phyloP scores from a whole-genome alignment of 2,329 filamentous ascomycete genomes.

The Fusarium continuum region DNA sequence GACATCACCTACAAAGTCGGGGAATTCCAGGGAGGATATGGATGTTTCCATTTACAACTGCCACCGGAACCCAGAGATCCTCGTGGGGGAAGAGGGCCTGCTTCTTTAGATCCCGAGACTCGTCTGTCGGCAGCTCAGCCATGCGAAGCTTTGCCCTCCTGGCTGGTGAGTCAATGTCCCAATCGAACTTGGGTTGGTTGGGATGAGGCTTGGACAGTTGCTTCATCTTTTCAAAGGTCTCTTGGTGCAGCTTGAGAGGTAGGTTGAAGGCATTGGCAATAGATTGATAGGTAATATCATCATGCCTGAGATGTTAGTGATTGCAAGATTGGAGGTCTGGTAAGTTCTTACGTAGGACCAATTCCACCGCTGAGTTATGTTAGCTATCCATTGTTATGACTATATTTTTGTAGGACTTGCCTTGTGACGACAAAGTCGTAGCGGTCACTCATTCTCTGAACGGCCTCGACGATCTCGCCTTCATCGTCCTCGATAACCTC shows the following conservation, averaged over 20 bases:
- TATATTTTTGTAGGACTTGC: slow-evolving; percentile 44
- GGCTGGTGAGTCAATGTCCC: slow-evolving; percentile 82
- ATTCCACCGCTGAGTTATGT: slow-evolving; percentile 77
- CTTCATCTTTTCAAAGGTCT: slow-evolving; percentile 85
- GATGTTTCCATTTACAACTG: slow-evolving; percentile 89
- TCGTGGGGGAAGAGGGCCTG: slow-evolving; percentile 84
- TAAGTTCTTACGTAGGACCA: slow-evolving; percentile 77
- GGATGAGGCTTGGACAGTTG: slow-evolving; percentile 77
- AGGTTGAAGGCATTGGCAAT: slow-evolving; percentile 90
- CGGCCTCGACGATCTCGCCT: slow-evolving; percentile 86
- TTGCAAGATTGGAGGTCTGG: background rate
- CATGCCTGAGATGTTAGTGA: slow-evolving; percentile 69
- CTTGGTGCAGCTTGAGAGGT: slow-evolving; percentile 78
- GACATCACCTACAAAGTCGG: slow-evolving; percentile 68
- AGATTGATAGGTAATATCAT: slow-evolving; percentile 96
- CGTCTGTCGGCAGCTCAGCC: slow-evolving; percentile 85
- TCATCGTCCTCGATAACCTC: slow-evolving; percentile 97
- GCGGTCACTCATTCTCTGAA: slow-evolving; percentile 82
- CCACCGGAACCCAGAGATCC: slow-evolving; percentile 89
- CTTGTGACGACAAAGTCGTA: slow-evolving; percentile 97
- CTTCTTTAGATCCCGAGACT: slow-evolving; percentile 67
- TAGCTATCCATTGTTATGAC: background rate
- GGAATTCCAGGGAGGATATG: slow-evolving; percentile 94
- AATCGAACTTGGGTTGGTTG: slow-evolving; percentile 79
- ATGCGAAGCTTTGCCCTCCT: slow-evolving; percentile 87